Conservation (phyloP, 1,139 yeast species). For the Sugiyamaella sp. region DNA sequence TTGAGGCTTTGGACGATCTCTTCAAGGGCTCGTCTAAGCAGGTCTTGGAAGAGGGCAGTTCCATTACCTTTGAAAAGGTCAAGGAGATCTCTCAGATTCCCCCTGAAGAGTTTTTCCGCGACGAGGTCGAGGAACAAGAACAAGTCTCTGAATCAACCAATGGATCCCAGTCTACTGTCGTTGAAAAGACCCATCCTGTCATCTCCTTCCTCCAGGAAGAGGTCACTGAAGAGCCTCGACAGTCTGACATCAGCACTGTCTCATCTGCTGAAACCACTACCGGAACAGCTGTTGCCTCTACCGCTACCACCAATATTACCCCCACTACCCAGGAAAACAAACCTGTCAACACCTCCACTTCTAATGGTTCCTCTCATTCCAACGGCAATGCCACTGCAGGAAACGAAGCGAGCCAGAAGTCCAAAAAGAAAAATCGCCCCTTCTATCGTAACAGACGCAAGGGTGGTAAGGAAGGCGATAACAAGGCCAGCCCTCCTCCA, state of each 20-base stretch:
- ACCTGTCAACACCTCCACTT: neutral
- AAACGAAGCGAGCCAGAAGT: constrained; percentile 1
- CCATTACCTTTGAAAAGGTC: constrained; percentile 33
- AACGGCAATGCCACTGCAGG: constrained; percentile 4
- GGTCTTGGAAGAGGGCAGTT: constrained; percentile 33
- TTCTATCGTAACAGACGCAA: constrained; percentile 16
- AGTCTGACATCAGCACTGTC: constrained; percentile 7
- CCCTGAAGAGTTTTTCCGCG: constrained; percentile 29
- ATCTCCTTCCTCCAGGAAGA: constrained; percentile 35
- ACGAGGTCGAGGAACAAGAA: constrained; percentile 13
- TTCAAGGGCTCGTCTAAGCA: constrained; percentile 34
- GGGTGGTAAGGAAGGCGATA: constrained; percentile 8
- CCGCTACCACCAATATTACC: neutral
- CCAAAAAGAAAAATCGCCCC: constrained; percentile 10
- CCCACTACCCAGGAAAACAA: no score
- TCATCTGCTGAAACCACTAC: neutral
- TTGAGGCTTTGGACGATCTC: constrained; percentile 40
- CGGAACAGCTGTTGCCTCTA: neutral
- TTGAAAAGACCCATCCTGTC: constrained; percentile 19
- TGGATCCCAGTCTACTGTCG: neutral
- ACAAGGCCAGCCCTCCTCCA: constrained; percentile 6
- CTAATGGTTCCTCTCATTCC: constrained; percentile 1
- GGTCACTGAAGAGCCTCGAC: constrained; percentile 21
- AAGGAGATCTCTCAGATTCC: constrained; percentile 32
- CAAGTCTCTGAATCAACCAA: neutral